Evolutionary conservation across 2,329 filamentous ascomycete species (phyloP).

Genomic region (Thyridium curvatum): DNA sequence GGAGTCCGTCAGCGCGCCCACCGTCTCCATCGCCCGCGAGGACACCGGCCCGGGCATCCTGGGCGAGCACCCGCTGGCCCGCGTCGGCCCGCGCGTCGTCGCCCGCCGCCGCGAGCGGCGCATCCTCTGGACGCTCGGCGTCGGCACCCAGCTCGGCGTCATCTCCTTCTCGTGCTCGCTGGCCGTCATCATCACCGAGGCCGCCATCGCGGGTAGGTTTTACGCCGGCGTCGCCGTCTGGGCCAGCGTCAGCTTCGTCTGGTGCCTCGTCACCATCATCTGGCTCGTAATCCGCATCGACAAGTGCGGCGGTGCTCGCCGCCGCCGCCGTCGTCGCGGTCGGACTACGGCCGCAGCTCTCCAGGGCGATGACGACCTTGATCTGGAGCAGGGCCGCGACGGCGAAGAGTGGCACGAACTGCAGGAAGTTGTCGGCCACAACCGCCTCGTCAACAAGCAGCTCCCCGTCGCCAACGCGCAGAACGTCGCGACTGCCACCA

Average conservation of each 20-base stretch:
- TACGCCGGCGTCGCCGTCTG: slow-evolving; percentile 5
- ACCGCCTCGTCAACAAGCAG: background rate
- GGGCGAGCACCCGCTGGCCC: no score
- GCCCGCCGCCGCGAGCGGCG: slow-evolving; percentile 4
- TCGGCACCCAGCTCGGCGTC: background rate
- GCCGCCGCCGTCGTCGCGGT: background rate
- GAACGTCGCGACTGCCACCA: slow-evolving; percentile 6
- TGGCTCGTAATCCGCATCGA: slow-evolving; percentile 1
- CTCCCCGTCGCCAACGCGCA: slow-evolving; percentile 12
- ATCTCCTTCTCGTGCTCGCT: slow-evolving; percentile 8
- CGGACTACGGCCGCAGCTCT: no score
- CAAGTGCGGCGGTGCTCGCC: background rate
- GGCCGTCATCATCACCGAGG: slow-evolving; percentile 4
- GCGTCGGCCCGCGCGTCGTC: slow-evolving; percentile 1
- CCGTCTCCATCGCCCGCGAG: slow-evolving; percentile 2
- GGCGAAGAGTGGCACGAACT: slow-evolving; percentile 3
- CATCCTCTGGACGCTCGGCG: slow-evolving; percentile 5
- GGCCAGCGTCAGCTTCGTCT: slow-evolving; percentile 5
- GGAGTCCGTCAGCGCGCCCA: no score
- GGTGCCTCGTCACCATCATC: background rate
- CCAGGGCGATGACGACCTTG: no score
- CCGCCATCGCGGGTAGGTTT: slow-evolving; percentile 3
- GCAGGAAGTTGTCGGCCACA: background rate
- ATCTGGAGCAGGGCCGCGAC: no score
- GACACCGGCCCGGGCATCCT: slow-evolving; percentile 4